Base-by-base conservation (phyloP, 2,329 filamentous ascomycete genomes). In the Cryphonectria parasitica region DNA sequence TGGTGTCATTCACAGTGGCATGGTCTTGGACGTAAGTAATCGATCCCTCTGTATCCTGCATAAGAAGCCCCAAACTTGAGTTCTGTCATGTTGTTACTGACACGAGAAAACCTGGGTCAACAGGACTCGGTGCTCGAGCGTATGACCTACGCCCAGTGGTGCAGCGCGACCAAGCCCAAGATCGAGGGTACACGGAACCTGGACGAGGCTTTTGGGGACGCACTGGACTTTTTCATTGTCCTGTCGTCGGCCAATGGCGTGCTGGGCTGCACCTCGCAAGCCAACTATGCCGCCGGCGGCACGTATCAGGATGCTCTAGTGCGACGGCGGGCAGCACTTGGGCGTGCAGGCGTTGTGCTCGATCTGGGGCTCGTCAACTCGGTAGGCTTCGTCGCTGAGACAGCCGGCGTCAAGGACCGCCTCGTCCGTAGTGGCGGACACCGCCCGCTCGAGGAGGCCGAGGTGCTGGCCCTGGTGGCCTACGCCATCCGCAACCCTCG, bases 261-360 rank as follows among this genome's bases (percentile, higher is more conserved):
- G 10, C 22, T 34, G 3, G 68, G 68, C 4, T 22, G 34, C 7
- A 15, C 25, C 15, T 52, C 49, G 1, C 68, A 69, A 62, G 34
- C 68, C 63, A 69, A 62, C 41, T 69, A 70, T 36, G 56, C 79
- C 0, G 78, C 78, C 0, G 80, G 77, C 8, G 76, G 77, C 63
- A 74, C 76, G 0, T 82, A 78, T 74, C 78, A 81, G 45, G 80
- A 82, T 69, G 76, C 75, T 0, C 69, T 78, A 1, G 76, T 76
- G 0, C 68, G 66, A 0, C 69, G 74, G 56, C 74, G 76, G 11
- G 64, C 66, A 8, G 34, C 68, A 2, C 8, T 8, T 8, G 41
- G 41, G 41, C 63, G 64, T 5, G 74, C 75, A n/a, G n/a, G n/a
- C n/a, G n/a, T n/a, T 11, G 67, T 75, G 7, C 73, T 76, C n/a